Percentiles rank a stretch among this genome's conserved stretches.
Conservation (phyloP, 2,329 filamentous ascomycete genomes). For the Fusarium sp. region DNA sequence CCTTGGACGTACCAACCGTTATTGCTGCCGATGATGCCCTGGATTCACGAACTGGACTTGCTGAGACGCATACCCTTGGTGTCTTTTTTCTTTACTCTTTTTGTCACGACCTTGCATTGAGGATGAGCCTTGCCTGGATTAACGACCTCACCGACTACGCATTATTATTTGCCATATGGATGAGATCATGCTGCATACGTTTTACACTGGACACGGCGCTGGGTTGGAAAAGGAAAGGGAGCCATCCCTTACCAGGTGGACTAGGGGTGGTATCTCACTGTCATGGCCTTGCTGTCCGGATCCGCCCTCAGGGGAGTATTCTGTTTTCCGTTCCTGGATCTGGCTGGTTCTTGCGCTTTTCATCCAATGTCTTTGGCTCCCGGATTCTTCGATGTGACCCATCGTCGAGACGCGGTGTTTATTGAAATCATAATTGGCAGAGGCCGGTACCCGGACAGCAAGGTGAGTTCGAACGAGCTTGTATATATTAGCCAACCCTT, state of each 20-base stretch:
- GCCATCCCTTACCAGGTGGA: slow-evolving; percentile 41
- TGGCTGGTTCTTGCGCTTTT: slow-evolving; percentile 47
- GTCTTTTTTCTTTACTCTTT: slow-evolving; percentile 42
- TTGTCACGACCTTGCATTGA: slow-evolving; percentile 49
- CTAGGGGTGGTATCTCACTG: slow-evolving; percentile 45
- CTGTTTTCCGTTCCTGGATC: slow-evolving; percentile 51
- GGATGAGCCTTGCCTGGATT: slow-evolving; percentile 47
- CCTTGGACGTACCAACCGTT: slow-evolving; percentile 46
- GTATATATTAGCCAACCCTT: slow-evolving; percentile 65
- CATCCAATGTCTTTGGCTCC: slow-evolving; percentile 43
- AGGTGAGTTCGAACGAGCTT: slow-evolving; percentile 65
- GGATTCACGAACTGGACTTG: slow-evolving; percentile 41
- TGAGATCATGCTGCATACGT: slow-evolving; percentile 54
- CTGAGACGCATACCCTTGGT: slow-evolving; percentile 41
- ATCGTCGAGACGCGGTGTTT: slow-evolving; percentile 45
- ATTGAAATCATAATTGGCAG: slow-evolving; percentile 50
- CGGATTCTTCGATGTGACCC: slow-evolving; percentile 46
- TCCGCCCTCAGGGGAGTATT: slow-evolving; percentile 49
- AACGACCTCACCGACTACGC: slow-evolving; percentile 47
- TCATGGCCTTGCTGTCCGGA: slow-evolving; percentile 54
- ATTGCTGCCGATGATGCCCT: slow-evolving; percentile 46
- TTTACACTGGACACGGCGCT: slow-evolving; percentile 51
- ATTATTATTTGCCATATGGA: slow-evolving; percentile 48
- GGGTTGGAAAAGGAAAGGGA: slow-evolving; percentile 50
- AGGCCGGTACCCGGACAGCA: slow-evolving; percentile 64